Conservation (phyloP, 768 basidiomycete genomes). For the Saitozyma podzolica region DNA sequence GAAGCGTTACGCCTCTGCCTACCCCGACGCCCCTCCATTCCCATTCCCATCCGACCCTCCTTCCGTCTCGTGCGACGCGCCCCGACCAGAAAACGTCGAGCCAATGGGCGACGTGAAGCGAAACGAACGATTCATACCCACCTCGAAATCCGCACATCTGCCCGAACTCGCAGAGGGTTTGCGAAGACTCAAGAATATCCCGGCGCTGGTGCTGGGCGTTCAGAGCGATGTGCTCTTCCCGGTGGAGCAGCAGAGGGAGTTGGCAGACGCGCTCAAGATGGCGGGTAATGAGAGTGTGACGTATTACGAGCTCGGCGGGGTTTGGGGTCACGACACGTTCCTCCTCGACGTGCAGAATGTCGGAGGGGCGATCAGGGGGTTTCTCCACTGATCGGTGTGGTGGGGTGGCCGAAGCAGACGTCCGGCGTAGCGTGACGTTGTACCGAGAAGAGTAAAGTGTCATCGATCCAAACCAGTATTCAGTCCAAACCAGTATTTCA, state of each 20-base stretch:
- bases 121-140: constrained; percentile 53
- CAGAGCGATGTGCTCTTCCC: constrained; percentile 97
- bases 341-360: constrained; percentile 90
- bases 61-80: constrained; percentile 14
- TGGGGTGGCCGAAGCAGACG: too few relatives aligned
- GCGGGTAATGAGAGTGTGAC: constrained; percentile 84
- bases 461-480: too few relatives aligned
- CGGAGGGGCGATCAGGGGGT: constrained; percentile 86
- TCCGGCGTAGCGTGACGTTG: too few relatives aligned
- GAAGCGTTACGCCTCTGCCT: constrained; percentile 39
- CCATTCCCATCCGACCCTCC: constrained; percentile 44
- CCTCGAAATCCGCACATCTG: constrained; percentile 64
- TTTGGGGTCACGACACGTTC: constrained; percentile 99
- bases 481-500: constrained; percentile 5
- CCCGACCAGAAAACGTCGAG: not conserved
- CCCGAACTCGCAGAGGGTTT: constrained; percentile 76
- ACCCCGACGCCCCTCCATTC: constrained; percentile 43
- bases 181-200: constrained; percentile 69
- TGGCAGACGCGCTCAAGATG: constrained; percentile 86
- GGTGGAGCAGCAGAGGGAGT: constrained; percentile 93
- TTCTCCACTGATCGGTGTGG: constrained; percentile 58
- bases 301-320: constrained; percentile 96
- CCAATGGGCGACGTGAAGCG: constrained; percentile 43
- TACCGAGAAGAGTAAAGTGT: too few relatives aligned
- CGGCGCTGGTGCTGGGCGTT: constrained; percentile 84